phyloP scores from a whole-genome alignment of 768 basidiomycete genomes.

The Tylopilus plumbeoviolaceoides region DNA sequence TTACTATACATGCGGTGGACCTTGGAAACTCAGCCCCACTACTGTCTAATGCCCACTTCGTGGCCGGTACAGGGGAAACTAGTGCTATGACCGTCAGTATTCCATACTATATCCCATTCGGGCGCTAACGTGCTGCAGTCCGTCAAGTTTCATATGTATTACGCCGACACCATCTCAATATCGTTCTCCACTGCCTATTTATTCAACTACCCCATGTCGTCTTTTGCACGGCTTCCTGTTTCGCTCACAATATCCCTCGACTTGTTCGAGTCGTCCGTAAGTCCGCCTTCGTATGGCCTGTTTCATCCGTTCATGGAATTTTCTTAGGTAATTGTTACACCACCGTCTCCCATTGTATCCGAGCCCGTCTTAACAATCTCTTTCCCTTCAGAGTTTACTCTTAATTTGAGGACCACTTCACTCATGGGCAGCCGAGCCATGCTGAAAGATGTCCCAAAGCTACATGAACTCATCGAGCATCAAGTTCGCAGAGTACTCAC shows the following conservation, averaged over 20 bases:
- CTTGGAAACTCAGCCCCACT: constrained; percentile 79
- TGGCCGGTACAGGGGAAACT: constrained; percentile 7
- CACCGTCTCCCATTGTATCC: constrained; percentile 51
- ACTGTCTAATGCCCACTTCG: constrained; percentile 64
- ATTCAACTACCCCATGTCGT: constrained; percentile 81
- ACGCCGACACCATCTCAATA: constrained; percentile 79
- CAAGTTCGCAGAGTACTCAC: constrained; percentile 70
- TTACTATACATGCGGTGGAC: constrained; percentile 80
- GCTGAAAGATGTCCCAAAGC: constrained; percentile 93
- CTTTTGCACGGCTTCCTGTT: constrained; percentile 78
- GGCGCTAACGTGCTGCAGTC: constrained; percentile 45
- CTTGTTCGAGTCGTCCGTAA: constrained; percentile 64
- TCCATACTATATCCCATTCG: neutral
- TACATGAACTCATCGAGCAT: constrained; percentile 89
- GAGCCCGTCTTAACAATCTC: constrained; percentile 65
- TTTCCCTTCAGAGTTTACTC: constrained; percentile 81
- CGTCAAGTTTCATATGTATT: constrained; percentile 79
- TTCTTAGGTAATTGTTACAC: constrained; percentile 55
- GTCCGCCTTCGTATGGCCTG: constrained; percentile 18
- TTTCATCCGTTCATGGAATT: constrained; percentile 1
- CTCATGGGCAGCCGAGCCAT: constrained; percentile 97
- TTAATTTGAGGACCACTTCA: constrained; percentile 84
- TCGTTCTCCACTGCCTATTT: constrained; percentile 79
- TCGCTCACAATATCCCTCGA: constrained; percentile 77
- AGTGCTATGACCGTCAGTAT: constrained; percentile 30